These are phyloP conservation scores for Citrus maxima DNA, from an alignment of 345 rosid species.

Conservation along the genomic window DNA sequence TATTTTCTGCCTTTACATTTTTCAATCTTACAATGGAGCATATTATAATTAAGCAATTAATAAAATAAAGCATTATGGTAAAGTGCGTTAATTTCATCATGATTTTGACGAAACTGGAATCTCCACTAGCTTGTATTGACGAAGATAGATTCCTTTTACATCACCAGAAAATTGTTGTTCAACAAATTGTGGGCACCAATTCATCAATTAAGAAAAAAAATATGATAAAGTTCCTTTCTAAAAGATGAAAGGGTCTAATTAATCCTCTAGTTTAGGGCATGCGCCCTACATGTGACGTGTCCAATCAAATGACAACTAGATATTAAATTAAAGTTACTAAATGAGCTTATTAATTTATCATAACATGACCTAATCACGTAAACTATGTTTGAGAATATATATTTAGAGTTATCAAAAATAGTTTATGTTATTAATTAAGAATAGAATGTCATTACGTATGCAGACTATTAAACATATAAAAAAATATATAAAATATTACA, in stretches of 20 bases:
- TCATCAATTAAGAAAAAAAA: not conserved
- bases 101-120: not conserved
- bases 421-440: too few relatives aligned
- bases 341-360: too few relatives aligned
- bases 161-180: not conserved
- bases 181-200: not conserved
- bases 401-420: too few relatives aligned
- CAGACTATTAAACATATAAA: too few relatives aligned
- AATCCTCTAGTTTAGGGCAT: not conserved
- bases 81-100: not conserved
- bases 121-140: slow-evolving; percentile 1
- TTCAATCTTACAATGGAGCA: not conserved
- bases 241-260: not conserved
- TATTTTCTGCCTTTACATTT: not conserved
- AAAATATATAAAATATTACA: too few relatives aligned
- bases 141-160: slow-evolving; percentile 4
- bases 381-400: too few relatives aligned
- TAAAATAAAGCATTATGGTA: not conserved
- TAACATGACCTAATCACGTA: too few relatives aligned
- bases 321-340: not conserved
- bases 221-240: not conserved
- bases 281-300: not conserved
- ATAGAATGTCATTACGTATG: too few relatives aligned
- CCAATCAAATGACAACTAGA: not conserved
- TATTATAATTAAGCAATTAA: not conserved